Base-by-base conservation (phyloP, 371 early-diverging fungal genomes). In the Agmasoma carcini region DNA sequence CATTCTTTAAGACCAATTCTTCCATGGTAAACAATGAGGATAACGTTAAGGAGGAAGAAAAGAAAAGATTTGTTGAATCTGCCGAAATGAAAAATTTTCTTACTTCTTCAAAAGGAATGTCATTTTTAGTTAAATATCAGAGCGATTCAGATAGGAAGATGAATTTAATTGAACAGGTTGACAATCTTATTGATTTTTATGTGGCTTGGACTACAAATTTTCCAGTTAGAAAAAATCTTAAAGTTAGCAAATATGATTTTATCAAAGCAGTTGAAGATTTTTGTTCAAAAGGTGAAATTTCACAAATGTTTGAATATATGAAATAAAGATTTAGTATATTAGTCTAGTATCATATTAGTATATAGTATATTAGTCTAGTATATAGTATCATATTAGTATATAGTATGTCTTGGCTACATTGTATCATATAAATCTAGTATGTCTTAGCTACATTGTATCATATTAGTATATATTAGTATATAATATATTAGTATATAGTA, bases 191-290 rank as follows among this genome's bases (percentile, higher is more conserved):
- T 45, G 68, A 68, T 36, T 61, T 54, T 27, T 68, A 55, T 38
- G 15, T 40, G 7, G 47, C 61, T 36, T 68, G 68, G 68, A 43
- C 64, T 25, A 37, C 19, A 7, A 49, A 41, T 15, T 50, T 68
- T 57, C 64, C 68, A 19, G 46, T 59, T 27, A 54, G 59, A 31
- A 43, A 31, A 34, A 47, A 14, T 23, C 29, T 34, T 22, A 53
- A 52, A 22, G 45, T 58, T 14, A 57, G 14, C 14, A 61, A 57
- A 44, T 67, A 67, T 31, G 68, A 67, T 29, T 61, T 67, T 55
- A 15, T 67, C 4, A 61, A 67, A 38, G 53, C 45, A 36, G 26
- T 67, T 12, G 68, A 67, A 33, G 45, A 55, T 0, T 62, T 57
- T 30, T 57, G n/a, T n/a, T n/a, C n/a, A n/a, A n/a, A n/a, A n/a